Conservation (phyloP, 108 stramenopile species). For the Pseudonitzschia multiseries region DNA sequence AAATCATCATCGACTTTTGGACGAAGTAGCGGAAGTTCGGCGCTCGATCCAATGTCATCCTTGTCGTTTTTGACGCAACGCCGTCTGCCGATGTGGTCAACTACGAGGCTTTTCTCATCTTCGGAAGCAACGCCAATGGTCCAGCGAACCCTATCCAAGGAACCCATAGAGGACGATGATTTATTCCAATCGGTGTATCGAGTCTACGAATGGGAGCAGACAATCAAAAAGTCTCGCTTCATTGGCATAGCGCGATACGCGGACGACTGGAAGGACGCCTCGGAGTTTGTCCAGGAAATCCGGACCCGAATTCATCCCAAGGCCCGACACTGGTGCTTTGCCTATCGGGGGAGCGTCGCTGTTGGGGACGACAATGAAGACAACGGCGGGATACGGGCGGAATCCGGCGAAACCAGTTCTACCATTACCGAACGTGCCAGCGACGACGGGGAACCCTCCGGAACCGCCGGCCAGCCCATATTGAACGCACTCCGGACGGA, state of each 20-base stretch:
- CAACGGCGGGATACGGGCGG: constrained; percentile 7
- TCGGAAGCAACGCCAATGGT: background rate
- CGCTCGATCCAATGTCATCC: no score
- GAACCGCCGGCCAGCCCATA: constrained; percentile 79
- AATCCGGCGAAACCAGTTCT: constrained; percentile 17
- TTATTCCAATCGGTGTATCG: background rate
- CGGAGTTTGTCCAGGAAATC: constrained; percentile 34
- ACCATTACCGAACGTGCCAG: constrained; percentile 63
- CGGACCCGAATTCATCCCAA: constrained; percentile 70
- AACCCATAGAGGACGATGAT: constrained; percentile 12
- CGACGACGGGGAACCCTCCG: constrained; percentile 88
- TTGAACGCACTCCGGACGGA: constrained; percentile 27
- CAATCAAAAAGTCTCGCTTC: constrained; percentile 80
- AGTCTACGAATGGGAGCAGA: constrained; percentile 47
- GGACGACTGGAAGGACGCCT: constrained; percentile 68
- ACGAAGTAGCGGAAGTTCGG: no score
- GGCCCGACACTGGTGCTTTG: constrained; percentile 77
- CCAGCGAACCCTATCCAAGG: constrained; percentile 20
- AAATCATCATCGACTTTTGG: no score
- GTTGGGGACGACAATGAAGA: background rate
- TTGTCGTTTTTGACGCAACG: background rate
- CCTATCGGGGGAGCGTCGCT: constrained; percentile 30
- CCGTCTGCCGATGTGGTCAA: background rate
- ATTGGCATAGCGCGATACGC: constrained; percentile 68
- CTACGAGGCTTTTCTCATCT: background rate